Evolutionary conservation across 2,329 filamentous ascomycete species (phyloP).

Genomic region (Colletotrichum camelliae): DNA sequence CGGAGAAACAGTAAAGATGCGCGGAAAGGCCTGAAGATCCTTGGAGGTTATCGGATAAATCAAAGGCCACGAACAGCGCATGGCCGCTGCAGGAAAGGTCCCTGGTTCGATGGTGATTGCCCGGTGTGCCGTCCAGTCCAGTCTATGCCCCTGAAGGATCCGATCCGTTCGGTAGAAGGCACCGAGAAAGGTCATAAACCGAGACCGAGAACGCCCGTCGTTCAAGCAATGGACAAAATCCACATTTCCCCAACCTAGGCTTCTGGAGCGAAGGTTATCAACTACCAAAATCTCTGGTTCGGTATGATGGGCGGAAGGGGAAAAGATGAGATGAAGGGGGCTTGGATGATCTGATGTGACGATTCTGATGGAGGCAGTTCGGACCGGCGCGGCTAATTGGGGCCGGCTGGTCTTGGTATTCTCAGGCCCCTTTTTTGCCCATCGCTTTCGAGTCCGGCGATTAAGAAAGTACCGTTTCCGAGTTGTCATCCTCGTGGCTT

Average conservation of each 20-base stretch:
- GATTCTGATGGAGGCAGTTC: neutral
- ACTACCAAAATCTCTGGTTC: neutral
- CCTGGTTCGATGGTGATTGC: neutral
- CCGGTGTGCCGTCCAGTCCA: neutral
- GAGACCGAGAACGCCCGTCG: neutral
- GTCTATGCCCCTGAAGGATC: neutral
- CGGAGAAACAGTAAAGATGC: neutral
- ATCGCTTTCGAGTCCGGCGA: neutral
- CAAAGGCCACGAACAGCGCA: slow-evolving; percentile 2
- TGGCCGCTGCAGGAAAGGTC: neutral
- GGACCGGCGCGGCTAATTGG: slow-evolving; percentile 19
- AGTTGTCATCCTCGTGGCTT: neutral
- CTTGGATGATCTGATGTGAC: slow-evolving; percentile 8
- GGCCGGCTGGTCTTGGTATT: neutral
- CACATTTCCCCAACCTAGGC: neutral
- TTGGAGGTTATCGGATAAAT: slow-evolving; percentile 1
- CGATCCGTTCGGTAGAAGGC: neutral
- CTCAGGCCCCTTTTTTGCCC: neutral
- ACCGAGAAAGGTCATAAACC: neutral
- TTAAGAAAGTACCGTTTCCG: neutral
- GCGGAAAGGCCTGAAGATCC: neutral
- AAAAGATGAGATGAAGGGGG: slow-evolving; percentile 6
- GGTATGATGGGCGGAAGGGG: neutral
- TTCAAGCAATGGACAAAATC: neutral
- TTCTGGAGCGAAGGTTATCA: neutral